Conservation (phyloP, 2,329 filamentous ascomycete species). For the Xylaria sp. region DNA sequence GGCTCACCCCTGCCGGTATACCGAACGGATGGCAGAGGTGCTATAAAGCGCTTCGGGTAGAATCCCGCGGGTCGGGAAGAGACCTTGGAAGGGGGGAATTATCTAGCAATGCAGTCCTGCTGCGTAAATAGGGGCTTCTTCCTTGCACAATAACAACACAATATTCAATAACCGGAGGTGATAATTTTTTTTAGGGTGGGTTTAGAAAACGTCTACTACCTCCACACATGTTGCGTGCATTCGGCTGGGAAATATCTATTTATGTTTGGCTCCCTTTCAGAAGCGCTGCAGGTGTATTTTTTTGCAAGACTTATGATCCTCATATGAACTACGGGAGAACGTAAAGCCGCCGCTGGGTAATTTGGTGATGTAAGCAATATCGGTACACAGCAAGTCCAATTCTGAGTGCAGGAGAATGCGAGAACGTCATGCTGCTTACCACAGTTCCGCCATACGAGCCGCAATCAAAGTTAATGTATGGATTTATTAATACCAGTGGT, state of each 20-base stretch:
- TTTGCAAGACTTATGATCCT: background rate
- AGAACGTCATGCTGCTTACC: background rate
- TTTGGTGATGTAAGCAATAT: background rate
- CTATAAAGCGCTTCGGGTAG: too few relatives aligned
- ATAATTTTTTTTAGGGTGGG: too few relatives aligned
- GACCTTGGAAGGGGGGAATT: too few relatives aligned
- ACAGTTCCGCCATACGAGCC: too few relatives aligned
- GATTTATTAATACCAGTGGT: background rate
- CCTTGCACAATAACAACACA: too few relatives aligned
- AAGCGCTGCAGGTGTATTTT: background rate
- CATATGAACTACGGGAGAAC: background rate
- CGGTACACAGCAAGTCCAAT: background rate
- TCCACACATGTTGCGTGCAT: background rate
- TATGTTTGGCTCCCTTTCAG: background rate
- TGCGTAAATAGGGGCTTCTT: too few relatives aligned
- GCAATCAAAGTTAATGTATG: background rate
- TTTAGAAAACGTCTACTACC: too few relatives aligned
- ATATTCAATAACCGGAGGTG: too few relatives aligned
- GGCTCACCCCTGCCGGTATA: too few relatives aligned
- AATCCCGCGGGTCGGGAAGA: too few relatives aligned
- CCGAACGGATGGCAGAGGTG: too few relatives aligned
- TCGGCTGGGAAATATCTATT: background rate
- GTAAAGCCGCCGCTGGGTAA: background rate
- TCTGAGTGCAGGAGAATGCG: background rate
- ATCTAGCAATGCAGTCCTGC: too few relatives aligned